phyloP scores from a whole-genome alignment of 768 basidiomycete species.

The Wakefieldia striispora region DNA sequence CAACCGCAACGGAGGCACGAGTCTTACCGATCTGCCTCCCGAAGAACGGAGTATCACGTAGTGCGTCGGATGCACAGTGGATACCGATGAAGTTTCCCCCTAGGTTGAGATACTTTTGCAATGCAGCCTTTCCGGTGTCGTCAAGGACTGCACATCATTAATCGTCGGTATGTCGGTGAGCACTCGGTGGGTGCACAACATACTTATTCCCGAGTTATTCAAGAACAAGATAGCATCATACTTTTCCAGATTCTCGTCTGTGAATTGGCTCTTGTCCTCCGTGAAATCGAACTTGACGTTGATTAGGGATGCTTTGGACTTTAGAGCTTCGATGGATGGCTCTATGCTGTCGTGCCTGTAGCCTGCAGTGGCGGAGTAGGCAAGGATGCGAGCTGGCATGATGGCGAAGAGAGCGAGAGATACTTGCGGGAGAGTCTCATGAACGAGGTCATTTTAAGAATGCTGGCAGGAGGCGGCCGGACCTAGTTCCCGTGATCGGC shows the following conservation, averaged over 20 bases:
- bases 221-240: slow-evolving; percentile 73
- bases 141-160: slow-evolving; percentile 46
- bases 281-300: slow-evolving; percentile 60
- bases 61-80: slow-evolving; percentile 62
- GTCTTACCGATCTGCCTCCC: slow-evolving; percentile 52
- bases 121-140: slow-evolving; percentile 53
- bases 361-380: slow-evolving; percentile 59
- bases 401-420: not conserved
- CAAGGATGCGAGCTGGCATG: slow-evolving; percentile 44
- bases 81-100: slow-evolving; percentile 74
- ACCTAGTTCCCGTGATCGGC: no score
- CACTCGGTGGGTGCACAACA: slow-evolving; percentile 9
- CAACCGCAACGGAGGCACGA: not conserved
- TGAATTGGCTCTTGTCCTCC: slow-evolving; percentile 60
- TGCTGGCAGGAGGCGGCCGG: no score
- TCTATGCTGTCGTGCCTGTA: slow-evolving; percentile 79
- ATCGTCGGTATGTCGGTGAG: not conserved
- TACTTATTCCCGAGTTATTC: slow-evolving; percentile 67
- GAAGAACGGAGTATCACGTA: slow-evolving; percentile 58
- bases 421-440: no score
- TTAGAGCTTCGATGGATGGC: slow-evolving; percentile 58
- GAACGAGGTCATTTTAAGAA: no score
- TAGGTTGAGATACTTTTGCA: slow-evolving; percentile 60
- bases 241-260: slow-evolving; percentile 45
- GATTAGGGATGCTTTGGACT: slow-evolving; percentile 42